Evolutionary conservation across 2,329 filamentous ascomycete species (phyloP), one percentile per base, ranked within the genome.

Genomic region (Arthroderma sp.): DNA sequence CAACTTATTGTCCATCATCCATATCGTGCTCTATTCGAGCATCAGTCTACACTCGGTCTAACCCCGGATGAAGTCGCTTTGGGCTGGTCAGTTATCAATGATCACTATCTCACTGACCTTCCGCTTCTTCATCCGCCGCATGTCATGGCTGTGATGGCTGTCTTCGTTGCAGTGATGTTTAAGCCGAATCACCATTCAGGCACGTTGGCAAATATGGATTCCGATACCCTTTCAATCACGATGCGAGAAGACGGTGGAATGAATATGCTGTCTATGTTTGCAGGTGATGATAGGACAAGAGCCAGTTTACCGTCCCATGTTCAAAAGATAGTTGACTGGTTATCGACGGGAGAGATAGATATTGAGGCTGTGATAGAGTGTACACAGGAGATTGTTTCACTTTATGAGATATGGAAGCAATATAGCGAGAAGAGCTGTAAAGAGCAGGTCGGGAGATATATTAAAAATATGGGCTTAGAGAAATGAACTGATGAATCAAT

Each of bases 81-180:
- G 30, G 84, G 86, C 29, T 83, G 83, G 70, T 83, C 79, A 1
- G 78, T 94, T 49, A 81, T 94, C 59, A 95, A 94, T 64, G 88
- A 95, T 61, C 83, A 85, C 60, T 94, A 85, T 66, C 81, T 93
- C 64, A 94, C 88, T 5, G 88, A 95, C 59, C 71, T 94, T n/a
- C 85, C 85, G 1, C 71, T 95, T 9, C 72, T 93, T 0, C 83
- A 87, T 57, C 74, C 87, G 8, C 88, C 88, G n/a, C 86, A 94
- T 56, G 74, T 85, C 40, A 80, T 94, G 45, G 86, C 86, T n/a
- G 75, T 94, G 36, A 88, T 86, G 31, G 83, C 86, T 5, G 82
- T 94, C 48, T 77, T 94, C 46, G 71, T 94, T 5, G 81, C 85
- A 1, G 74, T 94, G n/a, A 83, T 91, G 4, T 75, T 94, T 36